These are phyloP conservation scores for Rhodamnia rubescens DNA, from an alignment of 345 rosid species.

Conservation along the genomic window DNA sequence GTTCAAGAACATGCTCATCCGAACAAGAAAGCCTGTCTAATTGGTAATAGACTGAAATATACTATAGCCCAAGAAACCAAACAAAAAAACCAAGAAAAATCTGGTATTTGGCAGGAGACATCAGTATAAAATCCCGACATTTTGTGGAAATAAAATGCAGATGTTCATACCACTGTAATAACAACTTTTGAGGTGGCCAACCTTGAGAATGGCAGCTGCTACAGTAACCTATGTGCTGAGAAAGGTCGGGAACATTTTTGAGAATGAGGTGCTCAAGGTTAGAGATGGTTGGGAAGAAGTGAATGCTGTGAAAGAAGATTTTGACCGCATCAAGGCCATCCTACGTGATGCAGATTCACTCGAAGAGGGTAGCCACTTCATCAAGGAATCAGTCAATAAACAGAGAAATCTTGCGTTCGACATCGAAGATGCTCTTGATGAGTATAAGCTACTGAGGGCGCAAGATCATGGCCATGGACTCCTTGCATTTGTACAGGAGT, in stretches of 20 bases:
- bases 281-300: slow-evolving; percentile 11
- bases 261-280: slow-evolving; percentile 5
- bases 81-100: not conserved
- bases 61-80: not conserved
- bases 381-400: slow-evolving; percentile 18
- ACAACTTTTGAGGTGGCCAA: not conserved
- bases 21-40: not conserved
- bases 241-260: not conserved
- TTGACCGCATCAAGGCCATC: slow-evolving; percentile 15
- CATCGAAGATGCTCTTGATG: slow-evolving; percentile 29
- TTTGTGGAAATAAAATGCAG: not conserved
- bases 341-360: slow-evolving; percentile 15
- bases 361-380: slow-evolving; percentile 6
- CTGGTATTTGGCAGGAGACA: not conserved
- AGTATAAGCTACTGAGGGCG: slow-evolving; percentile 6
- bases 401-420: slow-evolving; percentile 16
- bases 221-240: slow-evolving; percentile 12
- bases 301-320: slow-evolving; percentile 10
- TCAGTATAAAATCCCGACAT: not conserved
- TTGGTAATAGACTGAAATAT: not conserved
- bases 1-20: not conserved
- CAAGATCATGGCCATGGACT: slow-evolving; percentile 5
- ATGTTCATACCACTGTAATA: not conserved
- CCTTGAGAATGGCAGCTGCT: slow-evolving; percentile 14
- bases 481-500: not conserved